Conservation (phyloP, 2,329 filamentous ascomycete species). For the Eutypella sp. region DNA sequence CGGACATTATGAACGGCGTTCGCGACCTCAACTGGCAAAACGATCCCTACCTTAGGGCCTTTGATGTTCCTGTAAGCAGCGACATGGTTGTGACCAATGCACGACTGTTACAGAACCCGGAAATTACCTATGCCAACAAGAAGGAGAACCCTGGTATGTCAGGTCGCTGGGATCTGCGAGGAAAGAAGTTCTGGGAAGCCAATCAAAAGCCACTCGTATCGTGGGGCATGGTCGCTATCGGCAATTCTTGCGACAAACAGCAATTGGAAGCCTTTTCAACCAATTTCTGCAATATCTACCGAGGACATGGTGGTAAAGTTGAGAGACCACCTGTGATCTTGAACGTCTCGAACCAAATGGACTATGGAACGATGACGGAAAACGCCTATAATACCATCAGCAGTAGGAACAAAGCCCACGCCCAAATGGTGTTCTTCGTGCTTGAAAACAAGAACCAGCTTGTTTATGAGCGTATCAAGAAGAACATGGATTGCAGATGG, state of each 20-base stretch:
- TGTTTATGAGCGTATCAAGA: constrained; percentile 82
- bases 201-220: constrained; percentile 59
- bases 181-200: constrained; percentile 66
- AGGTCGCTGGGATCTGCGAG: constrained; percentile 84
- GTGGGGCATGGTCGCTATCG: constrained; percentile 72
- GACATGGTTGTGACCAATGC: constrained; percentile 65
- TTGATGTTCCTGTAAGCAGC: constrained; percentile 64
- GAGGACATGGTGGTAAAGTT: constrained; percentile 45
- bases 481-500: constrained; percentile 77
- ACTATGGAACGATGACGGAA: constrained; percentile 48
- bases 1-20: constrained; percentile 65
- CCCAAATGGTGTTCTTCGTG: constrained; percentile 77
- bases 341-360: constrained; percentile 27
- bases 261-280: constrained; percentile 55
- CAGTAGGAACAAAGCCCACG: constrained; percentile 47
- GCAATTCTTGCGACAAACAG: constrained; percentile 45
- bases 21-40: constrained; percentile 59
- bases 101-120: constrained; percentile 64
- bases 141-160: constrained; percentile 55
- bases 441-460: constrained; percentile 65
- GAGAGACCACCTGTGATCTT: constrained; percentile 29
- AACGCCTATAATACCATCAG: constrained; percentile 52
- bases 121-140: constrained; percentile 60
- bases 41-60: constrained; percentile 67
- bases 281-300: constrained; percentile 41